Evolutionary conservation across 306 rosid species (phyloP), one percentile per base, ranked within the genome.

Genomic region (Vigna angularis): DNA sequence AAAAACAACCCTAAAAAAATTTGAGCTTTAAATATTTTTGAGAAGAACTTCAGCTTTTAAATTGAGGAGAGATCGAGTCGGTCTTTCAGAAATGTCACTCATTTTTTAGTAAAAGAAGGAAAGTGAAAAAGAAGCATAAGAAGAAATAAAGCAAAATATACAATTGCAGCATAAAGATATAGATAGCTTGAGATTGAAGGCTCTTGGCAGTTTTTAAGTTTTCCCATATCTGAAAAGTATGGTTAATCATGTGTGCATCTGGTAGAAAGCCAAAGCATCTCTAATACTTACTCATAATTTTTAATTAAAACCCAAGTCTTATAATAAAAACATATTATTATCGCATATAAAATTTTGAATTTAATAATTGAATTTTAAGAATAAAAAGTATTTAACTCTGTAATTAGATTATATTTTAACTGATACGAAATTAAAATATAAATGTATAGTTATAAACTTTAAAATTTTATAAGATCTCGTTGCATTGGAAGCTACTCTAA

Each of bases 171-270:
- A 56, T 71, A 59, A 74, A 80, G 77, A 66, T 17, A 77, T 81
- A 88, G 83, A 77, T 84, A 71, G 89, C 93, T 87, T 91, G 86
- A 86, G 74, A 9, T 77, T 85, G 88, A 91, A 86, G 93, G 72
- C 74, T 83, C 72, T 62, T 66, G 48, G 32, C 45, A 5, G 51
- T 45, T 59, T 57, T 59, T 56, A 51, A 62, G 59, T 78, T 81
- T 72, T 50, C 58, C 47, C 5, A 22, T 30, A 79, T 75, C 55
- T 30, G 73, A 79, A 76, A 83, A 70, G 59, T 30, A 73, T 44
- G 63, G 82, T 79, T 84, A 13, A 48, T 81, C 3, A 40, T 40
- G 45, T 40, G 45, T 5, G 6, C 38, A 34, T 34, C 38, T 34
- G 38, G 38, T 34, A 4, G 38, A 34, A 34, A 34, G 38, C 6